These are phyloP conservation scores for Apiospora kogelbergensis DNA, from an alignment of 2,329 filamentous ascomycete genomes.

Conservation along the genomic window DNA sequence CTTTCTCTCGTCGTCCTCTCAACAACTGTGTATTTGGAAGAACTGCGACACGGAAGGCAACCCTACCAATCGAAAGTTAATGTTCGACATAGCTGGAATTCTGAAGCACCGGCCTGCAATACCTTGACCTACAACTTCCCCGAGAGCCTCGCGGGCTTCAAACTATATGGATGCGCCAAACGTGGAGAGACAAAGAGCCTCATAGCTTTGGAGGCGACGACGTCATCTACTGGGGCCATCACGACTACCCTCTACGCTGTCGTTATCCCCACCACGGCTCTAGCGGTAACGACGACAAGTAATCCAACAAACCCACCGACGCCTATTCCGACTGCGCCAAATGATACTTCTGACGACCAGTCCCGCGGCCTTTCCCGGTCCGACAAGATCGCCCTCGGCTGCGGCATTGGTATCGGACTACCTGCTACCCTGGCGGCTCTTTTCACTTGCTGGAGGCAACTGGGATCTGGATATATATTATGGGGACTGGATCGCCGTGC, in stretches of 20 bases:
- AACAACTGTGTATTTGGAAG: no score
- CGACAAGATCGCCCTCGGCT: background rate
- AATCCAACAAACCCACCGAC: no score
- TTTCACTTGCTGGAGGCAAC: background rate
- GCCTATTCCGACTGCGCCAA: background rate
- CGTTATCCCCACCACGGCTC: background rate
- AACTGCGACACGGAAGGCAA: no score
- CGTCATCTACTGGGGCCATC: background rate
- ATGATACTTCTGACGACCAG: background rate
- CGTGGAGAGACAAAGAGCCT: background rate
- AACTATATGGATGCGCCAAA: background rate
- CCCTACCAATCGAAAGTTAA: no score
- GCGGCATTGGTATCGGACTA: background rate
- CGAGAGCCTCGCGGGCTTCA: background rate
- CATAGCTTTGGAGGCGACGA: background rate
- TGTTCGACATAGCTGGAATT: background rate
- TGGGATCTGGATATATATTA: fast-evolving
- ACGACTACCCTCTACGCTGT: background rate
- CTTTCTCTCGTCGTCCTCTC: background rate
- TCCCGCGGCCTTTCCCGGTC: background rate
- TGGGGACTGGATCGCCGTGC: no score
- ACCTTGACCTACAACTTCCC: background rate
- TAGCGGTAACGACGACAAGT: no score
- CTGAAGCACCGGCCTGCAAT: background rate
- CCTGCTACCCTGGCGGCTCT: background rate